Evolutionary conservation across 768 basidiomycete genomes (phyloP), one percentile per base, ranked within the genome.

Genomic region (Antrodiella citrinella): DNA sequence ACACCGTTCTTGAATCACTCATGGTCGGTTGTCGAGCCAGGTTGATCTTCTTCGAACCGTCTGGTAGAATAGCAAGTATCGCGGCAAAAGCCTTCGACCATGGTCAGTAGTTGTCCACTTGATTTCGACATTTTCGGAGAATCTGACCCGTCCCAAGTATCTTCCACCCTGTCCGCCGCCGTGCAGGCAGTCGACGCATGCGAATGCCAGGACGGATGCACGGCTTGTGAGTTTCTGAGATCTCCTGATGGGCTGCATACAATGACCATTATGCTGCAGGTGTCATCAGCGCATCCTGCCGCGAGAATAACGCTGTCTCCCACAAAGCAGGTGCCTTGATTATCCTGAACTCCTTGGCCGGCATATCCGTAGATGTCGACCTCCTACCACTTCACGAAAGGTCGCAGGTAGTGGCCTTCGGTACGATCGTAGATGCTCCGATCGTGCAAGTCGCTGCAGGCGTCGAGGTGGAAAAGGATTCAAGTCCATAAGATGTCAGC

Each of bases 31-130:
- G 42, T 19, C 45, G n/a, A n/a, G n/a, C 12, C 52, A 90, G 90
- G 54, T 66, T 95, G 19, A 82, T 93, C 35, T 86, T 94, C 58
- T 92, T 88, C 57, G 91, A 93, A 53, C 64, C 72, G 18, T 69
- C 78, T 7, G 86, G 84, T 1, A 80, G 77, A 57, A 75, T 73
- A n/a, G 84, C 85, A 15, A 85, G 87, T 0, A 71, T 86, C 4
- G 78, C 86, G 24, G 77, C 80, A 2, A 89, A 83, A 59, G 89
- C 86, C 2, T 92, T 92, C 59, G 92, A 93, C 58, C 81, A 88
- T 57, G 77, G 89, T 86, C 58, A 23, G 71, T 4, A n/a, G n/a
- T n/a, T n/a, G n/a, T n/a, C n/a, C n/a, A n/a, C n/a, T n/a, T n/a
- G n/a, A n/a, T n/a, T n/a, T n/a, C n/a, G n/a, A n/a, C n/a, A n/a